Conservation (phyloP, 2,329 filamentous ascomycete species). For the Polychaeton citri region DNA sequence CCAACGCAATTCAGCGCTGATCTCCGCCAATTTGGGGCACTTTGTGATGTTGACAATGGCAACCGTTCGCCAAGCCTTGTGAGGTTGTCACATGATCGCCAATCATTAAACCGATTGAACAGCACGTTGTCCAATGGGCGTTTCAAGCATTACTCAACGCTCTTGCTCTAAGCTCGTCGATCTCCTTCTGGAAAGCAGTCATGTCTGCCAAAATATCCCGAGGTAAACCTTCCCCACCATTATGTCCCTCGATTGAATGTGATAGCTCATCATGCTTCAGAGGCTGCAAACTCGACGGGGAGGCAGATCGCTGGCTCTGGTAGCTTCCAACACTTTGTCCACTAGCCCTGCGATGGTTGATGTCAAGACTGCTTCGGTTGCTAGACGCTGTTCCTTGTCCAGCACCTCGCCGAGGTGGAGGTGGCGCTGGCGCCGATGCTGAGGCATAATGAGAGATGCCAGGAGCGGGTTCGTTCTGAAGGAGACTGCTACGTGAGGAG, state of each 20-base stretch:
- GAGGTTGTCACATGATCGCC: no score
- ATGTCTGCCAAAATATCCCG: constrained; percentile 19
- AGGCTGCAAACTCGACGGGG: constrained; percentile 9
- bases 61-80: no score
- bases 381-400: constrained; percentile 12
- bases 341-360: constrained; percentile 9
- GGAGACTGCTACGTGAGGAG: constrained; percentile 8
- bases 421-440: constrained; percentile 12
- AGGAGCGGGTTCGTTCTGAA: constrained; percentile 7
- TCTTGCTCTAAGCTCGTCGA: constrained; percentile 14
- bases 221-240: neutral
- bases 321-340: constrained; percentile 7
- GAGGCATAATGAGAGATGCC: neutral
- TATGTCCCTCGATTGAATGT: neutral
- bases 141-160: neutral
- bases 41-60: no score
- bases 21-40: no score
- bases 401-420: constrained; percentile 15
- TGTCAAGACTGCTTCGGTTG: constrained; percentile 3
- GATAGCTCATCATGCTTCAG: neutral
- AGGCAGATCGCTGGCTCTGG: constrained; percentile 11
- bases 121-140: no score
- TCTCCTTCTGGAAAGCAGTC: constrained; percentile 18
- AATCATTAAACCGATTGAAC: no score
- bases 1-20: no score